phyloP scores from a whole-genome alignment of 169 alveolate genomes.

The Eimeria zaria region DNA sequence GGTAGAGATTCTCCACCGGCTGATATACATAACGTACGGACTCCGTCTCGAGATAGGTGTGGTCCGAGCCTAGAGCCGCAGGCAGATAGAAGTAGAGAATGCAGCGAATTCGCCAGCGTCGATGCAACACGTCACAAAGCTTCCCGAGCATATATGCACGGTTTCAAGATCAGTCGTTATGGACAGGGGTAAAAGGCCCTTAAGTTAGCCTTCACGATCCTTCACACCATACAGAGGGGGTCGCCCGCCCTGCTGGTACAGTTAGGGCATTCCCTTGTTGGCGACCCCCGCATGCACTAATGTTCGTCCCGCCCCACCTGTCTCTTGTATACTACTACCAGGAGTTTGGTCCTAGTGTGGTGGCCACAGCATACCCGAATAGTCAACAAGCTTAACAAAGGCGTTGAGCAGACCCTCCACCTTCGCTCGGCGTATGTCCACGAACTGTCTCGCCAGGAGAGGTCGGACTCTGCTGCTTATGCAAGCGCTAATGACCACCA shows the following conservation, averaged over 20 bases:
- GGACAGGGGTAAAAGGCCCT: not conserved
- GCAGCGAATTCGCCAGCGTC: not conserved
- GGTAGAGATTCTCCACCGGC: conserved; percentile 93
- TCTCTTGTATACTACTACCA: not conserved
- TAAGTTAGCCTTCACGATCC: not conserved
- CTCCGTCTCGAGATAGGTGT: conserved; percentile 94
- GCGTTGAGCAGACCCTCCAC: conserved; percentile 92
- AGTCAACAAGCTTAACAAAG: conserved; percentile 88
- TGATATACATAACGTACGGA: conserved; percentile 94
- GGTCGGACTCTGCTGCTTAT: conserved; percentile 91
- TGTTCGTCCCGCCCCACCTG: not conserved
- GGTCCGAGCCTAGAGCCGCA: conserved; percentile 87
- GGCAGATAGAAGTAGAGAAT: not conserved
- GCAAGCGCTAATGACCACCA: conserved; percentile 93
- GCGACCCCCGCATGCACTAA: not conserved
- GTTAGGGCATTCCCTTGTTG: not conserved
- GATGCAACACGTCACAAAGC: not conserved
- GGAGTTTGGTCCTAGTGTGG: not conserved
- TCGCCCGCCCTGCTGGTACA: not conserved
- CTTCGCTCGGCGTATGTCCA: conserved; percentile 93
- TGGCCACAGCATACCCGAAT: conserved; percentile 66
- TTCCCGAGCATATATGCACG: not conserved
- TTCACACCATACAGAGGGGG: not conserved
- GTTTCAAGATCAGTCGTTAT: not conserved
- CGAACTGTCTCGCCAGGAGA: conserved; percentile 94